Evolutionary conservation across 2,329 filamentous ascomycete species (phyloP), one percentile per base, ranked within the genome.

Genomic region (Curvularia spicifera): DNA sequence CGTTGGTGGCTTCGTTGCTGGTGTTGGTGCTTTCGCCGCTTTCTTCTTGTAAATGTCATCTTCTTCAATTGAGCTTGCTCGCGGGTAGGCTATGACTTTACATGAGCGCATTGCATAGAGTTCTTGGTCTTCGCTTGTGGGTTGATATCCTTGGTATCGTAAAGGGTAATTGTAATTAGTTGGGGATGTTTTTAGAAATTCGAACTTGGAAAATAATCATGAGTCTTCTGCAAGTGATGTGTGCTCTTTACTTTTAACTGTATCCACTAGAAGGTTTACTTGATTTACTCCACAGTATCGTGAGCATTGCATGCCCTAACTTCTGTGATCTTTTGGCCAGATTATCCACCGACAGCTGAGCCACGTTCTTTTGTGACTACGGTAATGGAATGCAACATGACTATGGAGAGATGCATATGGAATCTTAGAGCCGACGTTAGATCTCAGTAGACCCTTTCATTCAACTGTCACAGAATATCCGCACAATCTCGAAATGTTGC

Each of bases 1-100:
- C 71, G 71, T 67, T 55, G 74, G 67, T 65, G 71, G 72, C 68
- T 74, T 76, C 68, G 70, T 76, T 64, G 76, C 75, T 51, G 76
- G 74, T 74, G 66, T 77, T 64, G 76, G 75, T 76, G 76, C 74
- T 66, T 69, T 78, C 68, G 76, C 76, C 61, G 76, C 76, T 73
- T 67, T 78, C 67, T 77, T 78, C 74, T 73, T 78, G 72, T 78
- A 77, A 76, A 76, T 59, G 72, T 75, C 74, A 75, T 72, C 52
- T 22, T 54, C 65, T 66, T 66, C 67, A 72, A 72, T 59, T 69
- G 42, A 73, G 69, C 71, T 61, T 70, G 60, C 63, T 60, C 29
- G 40, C 56, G 54, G 66, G 67, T 65, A 70, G 65, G 73, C 74
- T 77, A 76, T 76, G 74, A 75, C 73, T 72, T 76, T 76, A 70